A percentile compares a stretch with the other conserved stretches of the same genome.
Evolutionary conservation across 768 basidiomycete species (phyloP).

Genomic region (Rhodotorula toruloides): DNA sequence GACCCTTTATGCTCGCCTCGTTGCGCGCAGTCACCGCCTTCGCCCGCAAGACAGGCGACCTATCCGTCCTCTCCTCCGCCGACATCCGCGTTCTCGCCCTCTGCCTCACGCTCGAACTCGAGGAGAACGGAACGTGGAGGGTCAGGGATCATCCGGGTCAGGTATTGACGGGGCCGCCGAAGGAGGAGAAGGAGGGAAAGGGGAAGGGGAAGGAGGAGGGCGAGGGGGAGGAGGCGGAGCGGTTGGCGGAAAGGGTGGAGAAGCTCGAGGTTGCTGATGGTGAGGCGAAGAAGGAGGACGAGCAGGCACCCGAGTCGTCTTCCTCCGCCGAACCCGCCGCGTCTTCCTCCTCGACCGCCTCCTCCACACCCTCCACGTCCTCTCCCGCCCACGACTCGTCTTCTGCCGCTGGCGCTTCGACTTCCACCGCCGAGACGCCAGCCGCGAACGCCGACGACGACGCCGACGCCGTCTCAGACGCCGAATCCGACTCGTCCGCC

Average conservation of each 20-base stretch:
- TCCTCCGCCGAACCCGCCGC: background rate
- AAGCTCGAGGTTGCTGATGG: background rate
- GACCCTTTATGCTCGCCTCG: conserved; percentile 1
- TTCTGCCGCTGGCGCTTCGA: background rate
- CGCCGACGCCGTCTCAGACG: conserved; percentile 60
- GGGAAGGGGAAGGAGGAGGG: background rate
- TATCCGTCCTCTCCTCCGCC: conserved; percentile 78
- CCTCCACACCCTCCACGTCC: background rate
- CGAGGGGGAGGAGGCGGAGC: conserved; percentile 1
- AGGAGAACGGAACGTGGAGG: conserved; percentile 47
- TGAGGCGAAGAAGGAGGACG: conserved; percentile 15
- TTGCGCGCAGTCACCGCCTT: conserved; percentile 66
- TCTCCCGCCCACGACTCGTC: background rate
- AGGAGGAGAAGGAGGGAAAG: conserved; percentile 44
- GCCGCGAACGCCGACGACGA: conserved; percentile 41
- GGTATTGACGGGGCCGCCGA: conserved; percentile 41
- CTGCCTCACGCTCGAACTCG: conserved; percentile 67
- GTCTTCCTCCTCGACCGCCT: background rate
- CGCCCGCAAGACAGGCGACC: conserved; percentile 95
- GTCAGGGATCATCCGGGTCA: conserved; percentile 43
- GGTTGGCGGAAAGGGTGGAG: background rate
- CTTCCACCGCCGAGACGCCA: background rate
- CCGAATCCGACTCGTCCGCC: conserved; percentile 63
- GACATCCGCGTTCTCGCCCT: conserved; percentile 88
- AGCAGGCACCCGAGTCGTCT: background rate